These are phyloP conservation scores for Phialophora macrospora DNA, from an alignment of 2,329 filamentous ascomycete genomes.

Conservation along the genomic window DNA sequence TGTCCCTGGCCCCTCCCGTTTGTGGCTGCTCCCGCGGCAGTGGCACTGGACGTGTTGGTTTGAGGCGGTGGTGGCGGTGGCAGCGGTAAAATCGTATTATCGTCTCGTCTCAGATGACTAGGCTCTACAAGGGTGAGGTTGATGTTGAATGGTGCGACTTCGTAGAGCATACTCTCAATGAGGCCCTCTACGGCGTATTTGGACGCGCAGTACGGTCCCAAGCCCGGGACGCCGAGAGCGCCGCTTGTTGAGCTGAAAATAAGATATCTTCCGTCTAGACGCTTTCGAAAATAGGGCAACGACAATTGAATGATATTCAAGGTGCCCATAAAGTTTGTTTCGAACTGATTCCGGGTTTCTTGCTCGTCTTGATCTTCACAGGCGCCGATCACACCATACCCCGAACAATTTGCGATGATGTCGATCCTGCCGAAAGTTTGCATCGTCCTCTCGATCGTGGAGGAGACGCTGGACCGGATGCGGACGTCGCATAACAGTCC, in stretches of 20 bases:
- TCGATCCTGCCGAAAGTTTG: conserved; percentile 80
- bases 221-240: conserved; percentile 86
- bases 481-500: conserved; percentile 90
- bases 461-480: conserved; percentile 74
- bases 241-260: conserved; percentile 95
- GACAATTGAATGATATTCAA: conserved; percentile 90
- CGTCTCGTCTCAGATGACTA: conserved; percentile 84
- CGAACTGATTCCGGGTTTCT: conserved; percentile 93
- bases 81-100: conserved; percentile 47
- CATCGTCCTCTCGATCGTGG: conserved; percentile 72
- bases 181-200: conserved; percentile 97
- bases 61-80: background rate
- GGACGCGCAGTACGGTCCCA: conserved; percentile 93
- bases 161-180: conserved; percentile 95
- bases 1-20: background rate
- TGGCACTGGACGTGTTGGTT: background rate
- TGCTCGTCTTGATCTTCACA: conserved; percentile 97
- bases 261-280: conserved; percentile 78
- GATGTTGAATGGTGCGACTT: conserved; percentile 88
- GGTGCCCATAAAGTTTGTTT: conserved; percentile 96
- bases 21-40: background rate
- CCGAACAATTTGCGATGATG: conserved; percentile 89
- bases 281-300: conserved; percentile 82
- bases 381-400: conserved; percentile 91
- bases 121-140: conserved; percentile 93